A percentile compares a stretch with the other conserved stretches of the same genome.
These are phyloP conservation scores for Erythrophleum fordii DNA, from an alignment of 306 rosid species.

Conservation along the genomic window DNA sequence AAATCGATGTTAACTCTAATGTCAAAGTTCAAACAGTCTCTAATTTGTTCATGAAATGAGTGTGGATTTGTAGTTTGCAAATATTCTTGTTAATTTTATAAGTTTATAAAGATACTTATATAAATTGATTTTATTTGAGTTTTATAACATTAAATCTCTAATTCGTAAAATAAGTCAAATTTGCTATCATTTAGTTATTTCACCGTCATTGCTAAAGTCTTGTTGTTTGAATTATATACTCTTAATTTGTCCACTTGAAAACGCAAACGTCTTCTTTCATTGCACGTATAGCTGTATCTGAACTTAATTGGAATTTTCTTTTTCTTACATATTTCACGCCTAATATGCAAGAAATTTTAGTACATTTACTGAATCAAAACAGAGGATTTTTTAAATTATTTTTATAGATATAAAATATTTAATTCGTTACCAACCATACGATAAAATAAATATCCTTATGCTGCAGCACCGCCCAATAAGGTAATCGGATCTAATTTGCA, in stretches of 20 bases:
- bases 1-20: too few species aligned
- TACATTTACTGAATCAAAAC: not conserved
- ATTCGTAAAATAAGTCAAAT: not conserved
- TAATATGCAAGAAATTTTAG: not conserved
- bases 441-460: not conserved
- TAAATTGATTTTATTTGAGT: not conserved
- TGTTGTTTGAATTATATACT: not conserved
- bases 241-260: not conserved
- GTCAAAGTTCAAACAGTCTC: too few species aligned
- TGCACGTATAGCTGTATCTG: not conserved
- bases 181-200: not conserved
- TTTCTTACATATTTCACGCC: not conserved
- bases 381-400: not conserved
- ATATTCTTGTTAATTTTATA: too few species aligned
- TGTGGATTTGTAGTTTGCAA: not conserved
- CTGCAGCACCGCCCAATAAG: constrained; percentile 22
- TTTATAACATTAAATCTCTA: not conserved
- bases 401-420: not conserved
- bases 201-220: not conserved
- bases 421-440: not conserved
- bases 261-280: not conserved
- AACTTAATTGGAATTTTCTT: not conserved
- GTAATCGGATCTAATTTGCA: constrained; percentile 37
- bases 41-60: not conserved
- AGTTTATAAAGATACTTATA: not conserved